These are phyloP conservation scores for Fusarium mangiferae DNA, from an alignment of 2,329 filamentous ascomycete species.

Conservation along the genomic window DNA sequence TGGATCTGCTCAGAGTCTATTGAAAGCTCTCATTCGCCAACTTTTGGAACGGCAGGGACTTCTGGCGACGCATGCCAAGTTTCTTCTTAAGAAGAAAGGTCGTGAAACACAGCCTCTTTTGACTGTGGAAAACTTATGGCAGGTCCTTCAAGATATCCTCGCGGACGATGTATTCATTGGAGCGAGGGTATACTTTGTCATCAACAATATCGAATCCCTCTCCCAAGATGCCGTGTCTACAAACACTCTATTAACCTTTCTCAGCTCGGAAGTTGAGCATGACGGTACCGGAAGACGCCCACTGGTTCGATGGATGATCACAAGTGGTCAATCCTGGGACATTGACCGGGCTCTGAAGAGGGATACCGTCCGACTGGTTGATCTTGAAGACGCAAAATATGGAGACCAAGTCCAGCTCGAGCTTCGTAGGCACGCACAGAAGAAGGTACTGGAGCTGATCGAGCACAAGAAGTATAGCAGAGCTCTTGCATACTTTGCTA, in stretches of 20 bases:
- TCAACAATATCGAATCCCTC: conserved; percentile 55
- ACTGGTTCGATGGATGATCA: conserved; percentile 53
- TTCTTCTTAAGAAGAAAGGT: conserved; percentile 43
- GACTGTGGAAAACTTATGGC: conserved; percentile 48
- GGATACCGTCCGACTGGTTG: conserved; percentile 17
- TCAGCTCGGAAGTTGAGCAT: conserved; percentile 13
- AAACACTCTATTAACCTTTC: background rate
- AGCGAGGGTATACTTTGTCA: conserved; percentile 50
- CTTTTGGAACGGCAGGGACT: conserved; percentile 49
- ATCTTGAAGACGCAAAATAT: conserved; percentile 35
- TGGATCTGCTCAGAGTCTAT: conserved; percentile 52
- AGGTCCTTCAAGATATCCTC: conserved; percentile 55
- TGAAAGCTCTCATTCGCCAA: conserved; percentile 54
- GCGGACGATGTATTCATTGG: conserved; percentile 42
- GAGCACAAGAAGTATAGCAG: conserved; percentile 54
- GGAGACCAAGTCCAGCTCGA: conserved; percentile 31
- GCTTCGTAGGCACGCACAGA: conserved; percentile 46
- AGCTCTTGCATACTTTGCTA: conserved; percentile 54
- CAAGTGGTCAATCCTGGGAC: conserved; percentile 45
- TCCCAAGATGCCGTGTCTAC: conserved; percentile 45
- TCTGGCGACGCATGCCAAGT: conserved; percentile 50
- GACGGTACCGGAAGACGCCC: conserved; percentile 1
- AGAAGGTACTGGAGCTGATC: conserved; percentile 49
- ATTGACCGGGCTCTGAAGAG: conserved; percentile 14
- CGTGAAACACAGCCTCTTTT: conserved; percentile 18